Base-by-base conservation (phyloP, 805 yeast genomes). In the Blastobotrys americana region DNA sequence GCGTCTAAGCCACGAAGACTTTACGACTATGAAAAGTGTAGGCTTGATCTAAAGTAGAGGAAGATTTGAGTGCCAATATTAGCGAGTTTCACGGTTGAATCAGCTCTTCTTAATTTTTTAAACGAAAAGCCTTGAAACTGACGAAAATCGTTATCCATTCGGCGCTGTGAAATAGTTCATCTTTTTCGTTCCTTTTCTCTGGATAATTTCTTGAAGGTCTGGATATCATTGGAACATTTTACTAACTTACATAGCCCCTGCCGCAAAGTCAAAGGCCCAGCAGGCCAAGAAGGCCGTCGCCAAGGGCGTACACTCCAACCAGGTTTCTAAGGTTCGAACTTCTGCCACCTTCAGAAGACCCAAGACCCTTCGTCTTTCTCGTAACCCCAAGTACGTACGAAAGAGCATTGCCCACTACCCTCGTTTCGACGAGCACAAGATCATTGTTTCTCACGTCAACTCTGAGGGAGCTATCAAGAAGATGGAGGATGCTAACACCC, bases 381-480 rank as follows among this genome's bases (percentile, higher is more conserved):
- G 96, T 78, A 65, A 80, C 68, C 97, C 98, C 76, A 84, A 83
- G 74, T 90, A 90, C 77, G 85, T 94, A 65, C 74, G 85, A 72
- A 93, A 87, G 80, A 72, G 96, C 62, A 95, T 93, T 65, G 95
- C 97, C 68, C 97, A 93, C 78, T 84, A 82, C 82, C 80, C 83
- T 75, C 93, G 97, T 81, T 72, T 86, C 68, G 98, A 93, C 72
- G 84, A 94, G 66, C 84, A 84, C 93, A 87, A 86, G 76, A 74
- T 88, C 69, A 81, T 93, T 69, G 84, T 85, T 72, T 76, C 86
- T 63, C 97, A 97, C 77, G 81, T 90, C 74, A 90, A 90, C 71
- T 80, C 95, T 64, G 98, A 93, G 80, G 86, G 96, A 61, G 96
- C 98, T 68, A 88, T 93, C 85, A 90, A 93, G 84, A 86, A 87